Percentiles rank a stretch among this genome's conserved stretches.
phyloP scores from a whole-genome alignment of 208 protist genomes.

The Histomonas meleagridis region DNA sequence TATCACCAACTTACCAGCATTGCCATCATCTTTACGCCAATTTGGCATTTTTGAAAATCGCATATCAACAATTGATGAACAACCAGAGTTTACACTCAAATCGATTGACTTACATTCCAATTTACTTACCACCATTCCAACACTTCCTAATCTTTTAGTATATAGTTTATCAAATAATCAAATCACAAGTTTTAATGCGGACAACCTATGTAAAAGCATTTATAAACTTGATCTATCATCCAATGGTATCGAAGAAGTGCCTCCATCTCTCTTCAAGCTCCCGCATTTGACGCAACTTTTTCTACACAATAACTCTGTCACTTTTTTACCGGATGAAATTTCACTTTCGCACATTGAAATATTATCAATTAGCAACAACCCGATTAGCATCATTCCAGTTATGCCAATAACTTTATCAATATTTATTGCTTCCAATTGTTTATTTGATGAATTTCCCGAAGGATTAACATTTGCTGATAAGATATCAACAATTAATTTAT shows the following conservation, averaged over 20 bases:
- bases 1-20: not conserved
- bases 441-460: not conserved
- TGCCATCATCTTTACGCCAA: not conserved
- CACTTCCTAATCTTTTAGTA: not conserved
- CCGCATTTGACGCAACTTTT: not conserved
- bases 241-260: not conserved
- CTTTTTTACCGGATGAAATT: not conserved
- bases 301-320: not conserved
- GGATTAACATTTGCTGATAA: not conserved
- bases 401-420: not conserved
- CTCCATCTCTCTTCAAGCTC: not conserved
- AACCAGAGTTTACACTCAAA: not conserved
- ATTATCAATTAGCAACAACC: not conserved
- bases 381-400: not conserved
- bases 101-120: not conserved
- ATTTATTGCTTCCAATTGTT: not conserved
- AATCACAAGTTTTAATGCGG: not conserved
- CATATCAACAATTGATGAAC: not conserved
- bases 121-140: not conserved
- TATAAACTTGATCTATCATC: not conserved
- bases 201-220: not conserved
- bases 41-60: not conserved
- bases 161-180: not conserved
- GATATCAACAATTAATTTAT: not conserved
- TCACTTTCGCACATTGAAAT: not conserved